A percentile compares a stretch with the other conserved stretches of the same genome.
Conservation (phyloP, 179 eudicot genomes). For the Vitellaria paradoxa region DNA sequence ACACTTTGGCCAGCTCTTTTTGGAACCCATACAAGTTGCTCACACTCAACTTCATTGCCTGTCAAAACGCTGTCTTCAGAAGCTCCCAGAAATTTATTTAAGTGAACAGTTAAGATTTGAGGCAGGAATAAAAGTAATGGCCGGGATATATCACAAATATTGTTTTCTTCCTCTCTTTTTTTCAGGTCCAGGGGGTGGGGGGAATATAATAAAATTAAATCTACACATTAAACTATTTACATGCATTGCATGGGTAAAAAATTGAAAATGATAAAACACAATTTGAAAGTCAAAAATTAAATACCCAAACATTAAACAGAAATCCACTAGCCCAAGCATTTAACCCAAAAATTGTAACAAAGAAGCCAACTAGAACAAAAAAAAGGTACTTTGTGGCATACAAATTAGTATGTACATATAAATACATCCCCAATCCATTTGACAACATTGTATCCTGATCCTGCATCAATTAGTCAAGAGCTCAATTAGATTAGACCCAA, state of each 20-base stretch:
- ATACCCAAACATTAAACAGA: neutral
- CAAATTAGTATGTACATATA: neutral
- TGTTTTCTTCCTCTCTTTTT: neutral
- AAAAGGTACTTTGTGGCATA: neutral
- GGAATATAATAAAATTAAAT: neutral
- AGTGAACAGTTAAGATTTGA: conserved; percentile 13
- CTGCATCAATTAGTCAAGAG: neutral
- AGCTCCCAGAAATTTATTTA: conserved; percentile 15
- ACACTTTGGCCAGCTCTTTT: conserved; percentile 70
- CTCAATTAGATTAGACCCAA: neutral
- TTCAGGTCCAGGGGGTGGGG: too few relatives aligned
- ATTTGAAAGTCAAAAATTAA: neutral
- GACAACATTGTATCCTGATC: neutral
- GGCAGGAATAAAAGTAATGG: neutral
- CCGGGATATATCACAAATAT: neutral
- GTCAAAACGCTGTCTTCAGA: conserved; percentile 20
- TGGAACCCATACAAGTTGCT: conserved; percentile 97
- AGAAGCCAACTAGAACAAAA: neutral
- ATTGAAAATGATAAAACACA: neutral
- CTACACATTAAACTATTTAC: neutral
- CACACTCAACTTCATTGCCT: conserved; percentile 99
- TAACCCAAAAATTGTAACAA: neutral
- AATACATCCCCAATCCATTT: neutral
- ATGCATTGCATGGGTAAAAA: neutral
- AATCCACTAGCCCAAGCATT: conserved; percentile 1